Base-by-base conservation (phyloP, 768 basidiomycete genomes). In the Naematelia aurantialba region DNA sequence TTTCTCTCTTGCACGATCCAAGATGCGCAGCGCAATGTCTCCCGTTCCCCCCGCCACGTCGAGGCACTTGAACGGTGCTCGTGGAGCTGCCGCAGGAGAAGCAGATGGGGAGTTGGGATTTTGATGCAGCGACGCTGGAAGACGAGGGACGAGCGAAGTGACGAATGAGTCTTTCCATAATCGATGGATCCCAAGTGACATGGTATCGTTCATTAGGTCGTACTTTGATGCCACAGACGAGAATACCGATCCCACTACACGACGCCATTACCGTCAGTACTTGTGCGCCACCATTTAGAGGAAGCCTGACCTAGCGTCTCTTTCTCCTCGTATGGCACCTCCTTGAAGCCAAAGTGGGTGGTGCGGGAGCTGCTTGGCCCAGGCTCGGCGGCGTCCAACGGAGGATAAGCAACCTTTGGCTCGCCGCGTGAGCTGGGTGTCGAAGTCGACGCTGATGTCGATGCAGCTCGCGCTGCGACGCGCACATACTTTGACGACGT, bases 191-290 rank as follows among this genome's bases (percentile, higher is more conserved):
- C 96, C 96, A 61, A 98, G 79, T 2, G 96, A 98, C 77, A 92
- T 89, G n/a, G 92, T 90, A 74, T 98, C 96, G 81, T 99, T 99
- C 94, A 99, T 96, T 44, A 97, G 77, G 78, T 98, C 96, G 79
- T 99, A 99, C 46, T 84, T 87, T 31, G 89, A 87, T 45, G 96
- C 92, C 58, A 99, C 96, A 5, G 90, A 94, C 72, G 89, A 86
- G 79, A 99, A 99, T 52, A 99, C 93, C 63, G 83, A 84, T 69
- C 89, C 90, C 62, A 99, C 96, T 80, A 44, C n/a, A 3, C 8
- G 2, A 2, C 25, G 17, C 17, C 39, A 19, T 29, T 5, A 1
- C 25, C 5, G n/a, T 47, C 46, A 47, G n/a, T n/a, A n/a, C n/a
- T n/a, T n/a, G n/a, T n/a, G n/a, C n/a, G n/a, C n/a, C 21, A 12